These are phyloP conservation scores for Anisodus acutangulus DNA, from an alignment of 257 asterid genomes.

Conservation along the genomic window DNA sequence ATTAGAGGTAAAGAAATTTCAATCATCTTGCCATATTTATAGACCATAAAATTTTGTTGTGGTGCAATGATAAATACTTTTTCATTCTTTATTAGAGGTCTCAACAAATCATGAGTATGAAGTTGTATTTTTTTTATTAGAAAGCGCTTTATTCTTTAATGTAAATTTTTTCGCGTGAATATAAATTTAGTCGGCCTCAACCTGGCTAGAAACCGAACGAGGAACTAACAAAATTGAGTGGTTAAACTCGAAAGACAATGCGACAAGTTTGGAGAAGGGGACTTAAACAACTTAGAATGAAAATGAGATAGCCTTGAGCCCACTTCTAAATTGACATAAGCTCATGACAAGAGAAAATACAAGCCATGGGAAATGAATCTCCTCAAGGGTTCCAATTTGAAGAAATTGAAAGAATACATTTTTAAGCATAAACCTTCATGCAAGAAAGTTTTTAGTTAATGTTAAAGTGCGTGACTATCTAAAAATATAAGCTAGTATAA, in stretches of 20 bases:
- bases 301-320: background rate
- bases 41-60: no score
- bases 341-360: background rate
- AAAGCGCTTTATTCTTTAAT: background rate
- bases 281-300: background rate
- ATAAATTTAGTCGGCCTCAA: no score
- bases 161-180: no score
- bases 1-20: no score
- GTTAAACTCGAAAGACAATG: background rate
- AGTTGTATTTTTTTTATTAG: no score
- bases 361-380: background rate
- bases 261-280: background rate
- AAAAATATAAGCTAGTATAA: no score
- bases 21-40: no score
- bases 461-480: no score
- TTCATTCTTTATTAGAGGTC: no score
- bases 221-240: background rate
- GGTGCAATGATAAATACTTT: background rate
- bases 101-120: no score
- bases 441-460: no score
- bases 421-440: background rate
- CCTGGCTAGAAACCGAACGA: background rate
- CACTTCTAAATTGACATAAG: background rate
- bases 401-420: background rate
- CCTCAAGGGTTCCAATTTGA: background rate